Evolutionary conservation across 1,284 basidiomycete genomes (phyloP), one percentile per base, ranked within the genome.

Genomic region (Mycosarcoma maydis): DNA sequence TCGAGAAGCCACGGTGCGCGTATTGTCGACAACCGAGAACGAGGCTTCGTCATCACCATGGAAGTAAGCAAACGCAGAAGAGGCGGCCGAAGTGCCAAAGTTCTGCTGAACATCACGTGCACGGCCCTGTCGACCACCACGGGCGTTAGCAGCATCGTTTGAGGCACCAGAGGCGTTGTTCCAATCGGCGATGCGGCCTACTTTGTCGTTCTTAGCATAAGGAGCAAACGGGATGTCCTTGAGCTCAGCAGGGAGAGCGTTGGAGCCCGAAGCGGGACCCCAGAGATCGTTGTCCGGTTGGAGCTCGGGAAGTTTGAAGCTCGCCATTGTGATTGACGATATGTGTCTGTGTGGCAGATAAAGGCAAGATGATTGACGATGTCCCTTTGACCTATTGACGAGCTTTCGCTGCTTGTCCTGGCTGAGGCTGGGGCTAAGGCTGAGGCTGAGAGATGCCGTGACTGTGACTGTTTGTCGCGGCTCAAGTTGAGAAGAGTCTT

Each of bases 181-280:
- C 94, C 95, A 98, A 85, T 98, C 95, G 57, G 95, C 95, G 81
- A 98, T 92, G 61, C 94, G 90, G 54, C 92, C 93, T 62, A 98
- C 89, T 84, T 97, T 98, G 86, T 98, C 95, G 53, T 92, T 90
- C 88, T 98, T 98, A 83, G 93, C 93, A 86, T 92, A 98, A 5
- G 94, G 94, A 2, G 94, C 92, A 81, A 97, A 98, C 26, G 80
- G 80, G 33, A 81, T 80, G 50, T 77, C 72, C 39, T 74, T 62
- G 58, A 81, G 73, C 56, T 81, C 75, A 14, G 69, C 37, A 20
- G 78, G 76, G 29, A 80, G 72, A 32, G 69, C 65, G 49, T 59
- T 56, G 38, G 62, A 50, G 44, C 59, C 69, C n/a, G 68, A 56
- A 48, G 59, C 74, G 43, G 78, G 78, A 46, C 78, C 78, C 78